Evolutionary conservation across 345 rosid species (phyloP), one percentile per base, ranked within the genome.

Genomic region (Dovyalis caffra): DNA sequence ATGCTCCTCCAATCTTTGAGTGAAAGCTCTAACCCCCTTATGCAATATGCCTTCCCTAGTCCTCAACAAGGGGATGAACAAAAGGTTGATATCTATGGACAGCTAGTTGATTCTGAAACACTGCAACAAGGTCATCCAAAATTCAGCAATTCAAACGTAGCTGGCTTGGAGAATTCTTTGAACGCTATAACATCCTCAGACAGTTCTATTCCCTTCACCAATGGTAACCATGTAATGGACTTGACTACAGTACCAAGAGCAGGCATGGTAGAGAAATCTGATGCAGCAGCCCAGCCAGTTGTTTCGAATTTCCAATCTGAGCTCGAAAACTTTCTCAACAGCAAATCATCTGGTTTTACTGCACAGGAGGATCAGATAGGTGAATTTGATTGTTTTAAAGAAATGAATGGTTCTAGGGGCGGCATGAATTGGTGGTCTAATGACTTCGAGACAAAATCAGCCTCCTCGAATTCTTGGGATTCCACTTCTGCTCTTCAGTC

Each of bases 381-480:
- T 2, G 88, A 92, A 37, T 78, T 89, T 74, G 90, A 87, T 74
- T 81, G 87, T 77, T 83, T 88, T 72, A 90, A 86, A n/a, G 84
- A 83, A 15, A 72, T 80, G 74, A 85, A 84, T 69, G 83, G 78
- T 64, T 70, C 85, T 1, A 84, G 82, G 71, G 87, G 84, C 49
- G 77, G 81, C 82, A 73, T 89, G 21, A 35, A 79, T 61, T 90
- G 93, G 93, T 90, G 98, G 97, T 81, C 90, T 9, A 87, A 69
- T 80, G 91, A 83, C 40, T 76, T 86, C 29, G 95, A 88, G 81
- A 81, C 85, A 65, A 90, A 86, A 80, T 76, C 88, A 37, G 78
- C 84, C 37, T 81, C 93, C 47, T 80, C 93, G 1, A 86, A 83
- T 79, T 86, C 94, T 2, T 94, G 97, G 97, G 92, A 85, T 63